Evolutionary conservation across 73 alveolate species (phyloP), one percentile per base, ranked within the genome.

Genomic region (Paramecium pentaurelia): DNA sequence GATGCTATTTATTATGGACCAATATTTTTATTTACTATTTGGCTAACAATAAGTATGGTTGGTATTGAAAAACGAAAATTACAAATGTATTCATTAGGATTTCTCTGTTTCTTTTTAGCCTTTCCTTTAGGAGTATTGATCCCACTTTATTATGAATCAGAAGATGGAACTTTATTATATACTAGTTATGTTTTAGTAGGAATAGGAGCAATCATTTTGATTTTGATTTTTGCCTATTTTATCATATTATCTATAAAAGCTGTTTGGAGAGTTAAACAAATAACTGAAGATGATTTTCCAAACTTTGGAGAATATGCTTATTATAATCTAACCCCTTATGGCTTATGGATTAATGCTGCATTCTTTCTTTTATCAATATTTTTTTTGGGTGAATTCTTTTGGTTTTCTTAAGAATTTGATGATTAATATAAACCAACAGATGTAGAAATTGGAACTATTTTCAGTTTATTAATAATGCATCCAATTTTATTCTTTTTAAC

Each of bases 51-150:
- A 3, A 42, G 47, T 2, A 18, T 47, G 37, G 22, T 80, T n/a
- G 91, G 91, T n/a, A 32, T 80, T 25, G 91, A 80, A 36, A 80
- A 42, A 44, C 25, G 91, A 49, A 80, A 64, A 80, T 3, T 80
- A 38, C 16, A 80, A 28, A 45, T 80, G 51, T 80, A 45, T 28
- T 45, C 58, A 20, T 27, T 80, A n/a, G 91, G 91, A 47, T 80
- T 45, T 14, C 16, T 80, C 27, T 80, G 91, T 47, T 80, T 32
- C 36, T 80, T 80, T 49, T 20, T 80, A 5, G 91, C 91, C 9
- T 45, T 80, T 7, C 91, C 91, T 22, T 32, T 80, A 32, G 91
- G 91, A 80, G 91, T 80, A 6, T 27, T 80, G 30, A 22, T 45
- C 4, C 91, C 91, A 20, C 73, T 80, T 6, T 80, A 80, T 80